phyloP scores from a whole-genome alignment of 352 stramenopile genomes.

The Globisporangium viniferum region DNA sequence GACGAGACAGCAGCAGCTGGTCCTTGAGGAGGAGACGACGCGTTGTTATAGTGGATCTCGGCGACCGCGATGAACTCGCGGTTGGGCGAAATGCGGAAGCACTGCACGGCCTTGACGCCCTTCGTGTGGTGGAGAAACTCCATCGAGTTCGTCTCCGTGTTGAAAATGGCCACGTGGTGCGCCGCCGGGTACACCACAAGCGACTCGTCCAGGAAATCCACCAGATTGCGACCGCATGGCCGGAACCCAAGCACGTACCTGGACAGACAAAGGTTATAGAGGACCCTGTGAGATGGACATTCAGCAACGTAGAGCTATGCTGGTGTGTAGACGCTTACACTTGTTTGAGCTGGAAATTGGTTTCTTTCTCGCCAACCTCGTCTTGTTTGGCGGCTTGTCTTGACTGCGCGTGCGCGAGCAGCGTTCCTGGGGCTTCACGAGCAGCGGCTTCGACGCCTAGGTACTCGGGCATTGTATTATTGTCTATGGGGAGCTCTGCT shows the following conservation, averaged over 20 bases:
- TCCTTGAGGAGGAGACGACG: slow-evolving; percentile 6
- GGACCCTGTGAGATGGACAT: too few relatives aligned
- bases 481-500: too few relatives aligned
- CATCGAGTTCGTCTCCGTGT: slow-evolving; percentile 57
- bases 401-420: neutral
- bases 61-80: slow-evolving; percentile 64
- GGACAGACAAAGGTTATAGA: too few relatives aligned
- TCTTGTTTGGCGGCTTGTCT: neutral
- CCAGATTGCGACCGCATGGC: slow-evolving; percentile 31
- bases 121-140: slow-evolving; percentile 71
- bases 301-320: too few relatives aligned
- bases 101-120: slow-evolving; percentile 48
- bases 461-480: neutral
- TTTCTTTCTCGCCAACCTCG: slow-evolving; percentile 31
- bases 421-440: neutral
- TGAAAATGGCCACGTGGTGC: slow-evolving; percentile 61
- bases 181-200: slow-evolving; percentile 63
- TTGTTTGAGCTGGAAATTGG: slow-evolving; percentile 35
- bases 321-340: slow-evolving; percentile 15
- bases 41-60: slow-evolving; percentile 43
- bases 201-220: slow-evolving; percentile 60
- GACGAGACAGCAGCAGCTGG: neutral
- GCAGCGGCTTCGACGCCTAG: neutral
- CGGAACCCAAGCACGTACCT: slow-evolving; percentile 54
- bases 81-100: slow-evolving; percentile 67